Evolutionary conservation across 2,329 filamentous ascomycete genomes (phyloP), one percentile per base, ranked within the genome.

Genomic region (Akanthomyces muscarius): DNA sequence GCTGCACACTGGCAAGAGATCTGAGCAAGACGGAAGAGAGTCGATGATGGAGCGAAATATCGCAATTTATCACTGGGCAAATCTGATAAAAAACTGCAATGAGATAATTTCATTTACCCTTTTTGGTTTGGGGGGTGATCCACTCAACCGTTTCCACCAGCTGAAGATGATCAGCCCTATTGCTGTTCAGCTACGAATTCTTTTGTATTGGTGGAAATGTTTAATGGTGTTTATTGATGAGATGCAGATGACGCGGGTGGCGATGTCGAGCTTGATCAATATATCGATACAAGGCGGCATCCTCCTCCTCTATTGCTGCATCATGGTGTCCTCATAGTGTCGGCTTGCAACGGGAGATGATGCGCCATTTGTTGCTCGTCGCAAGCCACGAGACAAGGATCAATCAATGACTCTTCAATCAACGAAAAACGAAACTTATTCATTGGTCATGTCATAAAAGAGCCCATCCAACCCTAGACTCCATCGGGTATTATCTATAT

Each of bases 81-180:
- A 48, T 48, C 45, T 33, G 48, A n/a, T 48, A 11, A 30, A 38
- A 50, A 50, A 50, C 41, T 21, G 33, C 21, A 4, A 48, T 13
- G 44, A 41, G 45, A n/a, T 51, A 51, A 51, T 30, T 51, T 51
- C 33, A 36, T 33, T 33, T 30, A n/a, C 13, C 16, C 56, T 23
- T 50, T 45, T 28, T 28, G 56, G 44, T 59, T 50, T 2, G 33
- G 33, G 33, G 33, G 33, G 33, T 21, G 57, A 60, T 60, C 57
- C 57, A 60, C 57, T 60, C 55, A 58, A 58, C 55, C n/a, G 44
- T 48, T 60, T 30, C 56, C 45, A 60, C 57, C 56, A 59, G 56
- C 56, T 50, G 56, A 59, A 48, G 6, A 30, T n/a, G 10, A 33
- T 30, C 51, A 53, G 51, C 51, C 51, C 28, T 53, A 30, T 53